Percentiles rank a stretch among this genome's conserved stretches.
These are phyloP conservation scores for Vanderwaltozyma yarrowii DNA, from an alignment of 805 yeast genomes.

Conservation along the genomic window DNA sequence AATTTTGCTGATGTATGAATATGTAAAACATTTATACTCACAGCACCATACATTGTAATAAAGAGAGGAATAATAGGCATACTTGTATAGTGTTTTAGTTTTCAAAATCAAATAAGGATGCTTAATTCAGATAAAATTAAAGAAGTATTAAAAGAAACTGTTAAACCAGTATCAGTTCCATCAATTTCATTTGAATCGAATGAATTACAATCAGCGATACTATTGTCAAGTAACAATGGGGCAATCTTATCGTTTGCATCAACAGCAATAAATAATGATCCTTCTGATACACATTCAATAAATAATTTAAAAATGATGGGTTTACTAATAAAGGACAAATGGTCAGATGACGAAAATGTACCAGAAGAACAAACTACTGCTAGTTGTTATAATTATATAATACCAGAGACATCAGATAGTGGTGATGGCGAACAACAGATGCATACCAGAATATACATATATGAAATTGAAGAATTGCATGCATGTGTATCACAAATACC, in stretches of 20 bases:
- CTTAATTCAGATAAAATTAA: conserved; percentile 18
- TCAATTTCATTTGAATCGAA: conserved; percentile 9
- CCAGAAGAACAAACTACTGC: conserved; percentile 6
- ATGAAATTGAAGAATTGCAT: conserved; percentile 26
- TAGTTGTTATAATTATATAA: conserved; percentile 10
- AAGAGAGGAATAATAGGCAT: too few relatives aligned
- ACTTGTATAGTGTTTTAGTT: too few relatives aligned
- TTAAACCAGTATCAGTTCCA: conserved; percentile 13
- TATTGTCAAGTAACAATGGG: conserved; percentile 22
- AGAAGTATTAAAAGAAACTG: conserved; percentile 10
- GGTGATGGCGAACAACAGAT: conserved; percentile 1
- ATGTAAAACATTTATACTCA: too few relatives aligned
- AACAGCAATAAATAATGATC: conserved; percentile 2
- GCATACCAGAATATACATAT: conserved; percentile 20
- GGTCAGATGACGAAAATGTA: conserved; percentile 23
- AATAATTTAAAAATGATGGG: conserved; percentile 27
- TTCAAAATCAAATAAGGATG: conserved; percentile 11
- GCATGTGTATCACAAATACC: conserved; percentile 24
- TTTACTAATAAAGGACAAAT: conserved; percentile 24
- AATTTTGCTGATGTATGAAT: too few relatives aligned
- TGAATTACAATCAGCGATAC: conserved; percentile 18
- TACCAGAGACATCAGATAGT: background rate
- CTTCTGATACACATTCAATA: conserved; percentile 6
- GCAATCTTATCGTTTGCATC: conserved; percentile 21
- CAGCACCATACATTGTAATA: too few relatives aligned